Conservation (phyloP, 768 basidiomycete species). For the Kwoniella mangroviensis region DNA sequence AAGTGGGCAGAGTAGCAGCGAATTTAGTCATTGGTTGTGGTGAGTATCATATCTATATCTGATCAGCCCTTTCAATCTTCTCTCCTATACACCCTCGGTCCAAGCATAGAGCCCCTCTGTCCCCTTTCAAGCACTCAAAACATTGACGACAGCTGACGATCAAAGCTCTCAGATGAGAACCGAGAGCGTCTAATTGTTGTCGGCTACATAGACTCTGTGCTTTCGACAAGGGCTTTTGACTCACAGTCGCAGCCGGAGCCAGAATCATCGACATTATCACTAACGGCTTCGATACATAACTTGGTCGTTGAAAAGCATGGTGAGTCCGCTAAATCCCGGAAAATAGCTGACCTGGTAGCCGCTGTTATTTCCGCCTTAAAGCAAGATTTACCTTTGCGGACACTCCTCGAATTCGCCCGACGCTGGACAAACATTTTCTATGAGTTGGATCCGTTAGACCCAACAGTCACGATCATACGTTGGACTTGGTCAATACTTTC, state of each 20-base stretch:
- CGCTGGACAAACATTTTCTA: neutral
- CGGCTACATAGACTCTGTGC: slow-evolving; percentile 17
- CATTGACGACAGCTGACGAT: too few species aligned
- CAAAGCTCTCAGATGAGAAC: slow-evolving; percentile 12
- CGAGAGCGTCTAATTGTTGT: slow-evolving; percentile 5
- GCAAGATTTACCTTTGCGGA: neutral
- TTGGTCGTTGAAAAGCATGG: slow-evolving; percentile 16
- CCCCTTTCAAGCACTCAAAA: too few species aligned
- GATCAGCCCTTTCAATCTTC: neutral
- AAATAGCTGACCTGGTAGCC: neutral
- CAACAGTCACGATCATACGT: slow-evolving; percentile 2
- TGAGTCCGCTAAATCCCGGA: neutral
- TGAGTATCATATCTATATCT: neutral
- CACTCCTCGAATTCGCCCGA: neutral
- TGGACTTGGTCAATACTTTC: slow-evolving; percentile 24
- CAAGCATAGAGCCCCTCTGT: too few species aligned
- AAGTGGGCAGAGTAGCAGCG: slow-evolving; percentile 25
- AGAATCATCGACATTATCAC: neutral
- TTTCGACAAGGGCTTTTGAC: neutral
- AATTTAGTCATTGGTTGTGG: slow-evolving; percentile 25
- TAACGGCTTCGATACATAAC: slow-evolving; percentile 28
- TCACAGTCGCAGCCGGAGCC: neutral
- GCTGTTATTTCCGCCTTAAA: neutral
- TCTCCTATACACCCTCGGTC: too few species aligned
- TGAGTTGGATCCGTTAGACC: neutral